Base-by-base conservation (phyloP, 1,284 basidiomycete genomes). In the Puccinia hordei region DNA sequence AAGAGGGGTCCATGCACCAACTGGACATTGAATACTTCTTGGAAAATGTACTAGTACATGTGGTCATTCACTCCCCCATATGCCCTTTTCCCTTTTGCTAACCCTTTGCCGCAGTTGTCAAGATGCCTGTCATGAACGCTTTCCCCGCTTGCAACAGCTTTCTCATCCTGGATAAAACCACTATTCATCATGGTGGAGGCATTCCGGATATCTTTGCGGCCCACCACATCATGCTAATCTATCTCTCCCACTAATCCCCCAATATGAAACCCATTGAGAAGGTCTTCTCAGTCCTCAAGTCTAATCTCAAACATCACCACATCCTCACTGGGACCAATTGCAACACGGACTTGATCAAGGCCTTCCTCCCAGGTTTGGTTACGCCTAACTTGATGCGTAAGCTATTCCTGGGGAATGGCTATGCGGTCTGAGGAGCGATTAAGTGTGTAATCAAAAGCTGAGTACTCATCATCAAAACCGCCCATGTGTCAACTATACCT, bases 201-300 rank as follows among this genome's bases (percentile, higher is more conserved):
- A 49, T 71, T 15, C 9, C 6, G 17, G n/a, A 71, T 6, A 38
- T 71, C 1, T 71, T 44, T 49, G 46, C 12, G 9, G 17, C 4
- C 1, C 3, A 19, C 30, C 22, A 35, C 0, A 27, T 71, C 2
- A 19, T 71, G 10, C 30, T 44, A 5, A 51, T 71, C 13, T 33
- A 51, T 49, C n/a, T 71, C 4, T 46, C 68, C 3, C 46, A 44
- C 13, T 71, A 53, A 15, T 71, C 46, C 0, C 68, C 68, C 1
- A 46, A 71, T 22, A 24, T 71, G 22, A 71, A 71, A 19, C 68
- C 68, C 10, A 51, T 49, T 30, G 68, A 30, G 27, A 57, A 73
- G 30, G 61, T 63, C 5, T 63, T 63, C 30, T 63, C 57, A 61
- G n/a, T 30, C 13, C 33, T 61, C 30, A n/a, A n/a, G 22, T 51